These are phyloP conservation scores for Pythium oligandrum DNA, from an alignment of 352 stramenopile genomes.

Conservation along the genomic window DNA sequence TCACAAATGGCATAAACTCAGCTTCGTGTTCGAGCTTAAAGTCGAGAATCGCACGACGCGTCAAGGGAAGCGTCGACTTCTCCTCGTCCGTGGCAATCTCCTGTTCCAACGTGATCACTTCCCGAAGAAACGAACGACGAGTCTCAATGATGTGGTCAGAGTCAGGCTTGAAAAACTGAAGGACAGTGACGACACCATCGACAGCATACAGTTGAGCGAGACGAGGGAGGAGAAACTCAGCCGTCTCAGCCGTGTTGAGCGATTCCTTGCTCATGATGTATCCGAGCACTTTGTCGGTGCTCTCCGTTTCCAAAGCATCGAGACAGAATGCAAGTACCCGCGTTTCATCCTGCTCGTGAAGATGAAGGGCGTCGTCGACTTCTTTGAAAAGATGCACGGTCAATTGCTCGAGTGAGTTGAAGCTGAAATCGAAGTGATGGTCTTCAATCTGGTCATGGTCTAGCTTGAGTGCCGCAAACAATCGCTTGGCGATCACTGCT, in stretches of 20 bases:
- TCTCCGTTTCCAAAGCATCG: constrained; percentile 40
- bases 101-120: constrained; percentile 35
- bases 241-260: constrained; percentile 32
- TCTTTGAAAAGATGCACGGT: constrained; percentile 68
- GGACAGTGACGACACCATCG: constrained; percentile 33
- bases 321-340: constrained; percentile 44
- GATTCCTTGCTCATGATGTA: constrained; percentile 45
- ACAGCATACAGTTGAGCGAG: constrained; percentile 51
- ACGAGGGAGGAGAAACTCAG: constrained; percentile 28
- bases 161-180: constrained; percentile 54
- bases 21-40: constrained; percentile 62
- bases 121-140: constrained; percentile 40
- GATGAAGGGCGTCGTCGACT: constrained; percentile 43
- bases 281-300: constrained; percentile 53
- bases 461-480: constrained; percentile 40
- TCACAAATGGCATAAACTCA: constrained; percentile 58
- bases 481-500: constrained; percentile 61
- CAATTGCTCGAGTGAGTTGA: constrained; percentile 37
- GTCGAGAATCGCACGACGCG: constrained; percentile 43
- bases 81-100: constrained; percentile 20
- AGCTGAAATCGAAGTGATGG: constrained; percentile 44
- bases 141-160: constrained; percentile 27
- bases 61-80: constrained; percentile 29
- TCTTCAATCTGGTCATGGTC: too few relatives aligned
- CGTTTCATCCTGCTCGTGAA: constrained; percentile 30